phyloP scores from a whole-genome alignment of 306 rosid species.

The Cicer bijugum region DNA sequence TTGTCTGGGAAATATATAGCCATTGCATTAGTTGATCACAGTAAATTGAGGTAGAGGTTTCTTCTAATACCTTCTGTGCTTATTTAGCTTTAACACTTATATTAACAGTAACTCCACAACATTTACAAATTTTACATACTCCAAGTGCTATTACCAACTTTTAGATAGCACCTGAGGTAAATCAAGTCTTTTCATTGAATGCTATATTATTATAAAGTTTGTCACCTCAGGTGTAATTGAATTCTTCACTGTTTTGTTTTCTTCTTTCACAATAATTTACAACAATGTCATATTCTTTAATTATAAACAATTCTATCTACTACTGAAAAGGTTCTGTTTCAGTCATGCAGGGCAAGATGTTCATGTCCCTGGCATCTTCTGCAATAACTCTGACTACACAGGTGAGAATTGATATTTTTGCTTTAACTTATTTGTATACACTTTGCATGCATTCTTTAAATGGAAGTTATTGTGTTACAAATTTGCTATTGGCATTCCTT shows the following conservation, averaged over 20 bases:
- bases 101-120: constrained; percentile 23
- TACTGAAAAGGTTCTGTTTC: constrained; percentile 54
- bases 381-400: constrained; percentile 70
- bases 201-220: constrained; percentile 19
- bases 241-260: constrained; percentile 31
- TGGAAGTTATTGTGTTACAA: constrained; percentile 19
- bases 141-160: constrained; percentile 20
- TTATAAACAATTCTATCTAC: constrained; percentile 44
- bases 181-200: constrained; percentile 32
- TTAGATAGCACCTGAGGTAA: constrained; percentile 27
- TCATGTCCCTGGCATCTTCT: constrained; percentile 52
- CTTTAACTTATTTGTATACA: constrained; percentile 11
- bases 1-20: constrained; percentile 82
- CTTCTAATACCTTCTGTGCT: constrained; percentile 29
- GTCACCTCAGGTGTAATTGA: constrained; percentile 1
- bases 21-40: constrained; percentile 89
- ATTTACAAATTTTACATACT: neutral
- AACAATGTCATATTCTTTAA: constrained; percentile 23
- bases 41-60: constrained; percentile 69
- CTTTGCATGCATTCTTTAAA: constrained; percentile 21
- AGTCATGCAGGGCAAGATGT: constrained; percentile 66
- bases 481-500: constrained; percentile 21
- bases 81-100: constrained; percentile 28
- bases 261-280: constrained; percentile 28
- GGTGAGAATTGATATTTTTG: constrained; percentile 57